A percentile compares a stretch with the other conserved stretches of the same genome.
These are phyloP conservation scores for Suhomyces choctaworum DNA, from an alignment of 1,139 yeast genomes.

Conservation along the genomic window DNA sequence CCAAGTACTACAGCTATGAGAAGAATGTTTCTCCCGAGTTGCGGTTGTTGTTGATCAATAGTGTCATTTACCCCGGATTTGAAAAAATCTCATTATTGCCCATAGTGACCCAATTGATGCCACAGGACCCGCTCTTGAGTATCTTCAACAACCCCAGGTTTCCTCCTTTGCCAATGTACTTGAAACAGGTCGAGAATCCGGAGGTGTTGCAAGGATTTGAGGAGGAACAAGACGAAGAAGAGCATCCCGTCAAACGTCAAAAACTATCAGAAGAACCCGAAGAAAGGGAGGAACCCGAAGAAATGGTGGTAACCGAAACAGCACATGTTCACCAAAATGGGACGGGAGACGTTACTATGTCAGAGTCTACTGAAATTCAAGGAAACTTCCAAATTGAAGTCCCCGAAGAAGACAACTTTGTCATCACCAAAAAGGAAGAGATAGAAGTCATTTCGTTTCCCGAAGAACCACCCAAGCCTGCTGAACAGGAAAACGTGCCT, in stretches of 20 bases:
- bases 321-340: not conserved
- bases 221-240: slow-evolving; percentile 22
- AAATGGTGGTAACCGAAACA: too few species aligned
- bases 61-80: slow-evolving; percentile 66
- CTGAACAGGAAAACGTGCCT: slow-evolving; percentile 1
- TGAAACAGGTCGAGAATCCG: slow-evolving; percentile 21
- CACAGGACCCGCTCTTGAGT: slow-evolving; percentile 44
- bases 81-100: slow-evolving; percentile 69
- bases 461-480: not conserved
- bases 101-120: slow-evolving; percentile 57
- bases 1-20: slow-evolving; percentile 27
- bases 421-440: not conserved
- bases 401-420: not conserved
- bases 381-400: not conserved
- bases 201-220: slow-evolving; percentile 16
- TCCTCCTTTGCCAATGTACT: slow-evolving; percentile 57
- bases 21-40: slow-evolving; percentile 33
- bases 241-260: too few species aligned
- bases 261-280: slow-evolving; percentile 13
- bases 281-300: slow-evolving; percentile 11
- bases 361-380: not conserved
- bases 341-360: not conserved
- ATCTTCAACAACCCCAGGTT: slow-evolving; percentile 74
- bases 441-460: slow-evolving; percentile 14
- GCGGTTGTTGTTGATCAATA: slow-evolving; percentile 44